A percentile compares a stretch with the other conserved stretches of the same genome.
phyloP scores from a whole-genome alignment of 345 rosid species.

The Eucalyptus marginata region DNA sequence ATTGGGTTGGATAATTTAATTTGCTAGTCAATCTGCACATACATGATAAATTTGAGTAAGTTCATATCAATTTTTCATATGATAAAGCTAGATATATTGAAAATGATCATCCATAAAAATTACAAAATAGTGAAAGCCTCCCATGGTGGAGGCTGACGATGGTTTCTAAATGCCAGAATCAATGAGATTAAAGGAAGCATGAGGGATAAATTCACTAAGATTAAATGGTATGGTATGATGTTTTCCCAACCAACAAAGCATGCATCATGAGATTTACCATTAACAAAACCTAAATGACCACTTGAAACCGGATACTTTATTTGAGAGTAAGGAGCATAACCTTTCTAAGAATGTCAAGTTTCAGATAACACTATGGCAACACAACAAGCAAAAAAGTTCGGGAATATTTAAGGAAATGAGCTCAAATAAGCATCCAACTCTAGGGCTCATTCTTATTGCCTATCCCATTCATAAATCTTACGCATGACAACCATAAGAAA shows the following conservation, averaged over 20 bases:
- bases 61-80: too few relatives aligned
- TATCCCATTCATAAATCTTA: not conserved
- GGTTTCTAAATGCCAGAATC: not conserved
- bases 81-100: not conserved
- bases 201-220: not conserved
- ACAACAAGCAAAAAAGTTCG: too few relatives aligned
- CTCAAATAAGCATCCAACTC: not conserved
- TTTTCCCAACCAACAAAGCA: not conserved
- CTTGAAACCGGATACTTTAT: not conserved
- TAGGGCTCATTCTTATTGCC: not conserved
- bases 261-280: not conserved
- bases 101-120: not conserved
- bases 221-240: not conserved
- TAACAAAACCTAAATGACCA: not conserved
- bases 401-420: not conserved
- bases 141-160: not conserved
- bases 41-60: not conserved
- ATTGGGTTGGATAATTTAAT: not conserved
- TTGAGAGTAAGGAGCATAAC: not conserved
- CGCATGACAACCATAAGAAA: not conserved
- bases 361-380: not conserved
- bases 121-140: not conserved
- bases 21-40: not conserved
- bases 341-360: not conserved
- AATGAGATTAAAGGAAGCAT: not conserved